These are phyloP conservation scores for Wallacemonas sp. DNA, from an alignment of 208 protist genomes.

Conservation along the genomic window DNA sequence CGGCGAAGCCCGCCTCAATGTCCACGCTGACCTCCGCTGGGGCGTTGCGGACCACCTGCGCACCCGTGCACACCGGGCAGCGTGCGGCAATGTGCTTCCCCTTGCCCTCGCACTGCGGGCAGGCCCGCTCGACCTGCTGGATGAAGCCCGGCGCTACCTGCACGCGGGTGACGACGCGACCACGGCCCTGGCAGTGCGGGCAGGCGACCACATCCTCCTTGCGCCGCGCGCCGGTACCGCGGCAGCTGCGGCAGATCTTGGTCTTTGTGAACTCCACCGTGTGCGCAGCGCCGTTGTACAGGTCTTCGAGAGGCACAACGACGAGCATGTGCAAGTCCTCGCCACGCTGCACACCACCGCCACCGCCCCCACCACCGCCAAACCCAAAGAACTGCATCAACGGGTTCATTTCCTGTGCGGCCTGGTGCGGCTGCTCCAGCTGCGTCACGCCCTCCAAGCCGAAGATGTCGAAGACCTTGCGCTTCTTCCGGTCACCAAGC, in stretches of 20 bases:
- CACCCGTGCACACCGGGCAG: conserved; percentile 63
- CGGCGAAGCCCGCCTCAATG: conserved; percentile 49
- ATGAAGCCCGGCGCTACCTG: conserved; percentile 51
- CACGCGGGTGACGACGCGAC: conserved; percentile 33
- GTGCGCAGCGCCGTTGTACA: conserved; percentile 91
- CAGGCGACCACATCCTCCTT: conserved; percentile 36
- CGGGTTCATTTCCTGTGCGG: conserved; percentile 28
- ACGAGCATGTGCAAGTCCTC: conserved; percentile 73
- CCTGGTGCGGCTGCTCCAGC: conserved; percentile 40
- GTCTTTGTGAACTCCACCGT: conserved; percentile 78
- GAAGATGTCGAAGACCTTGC: conserved; percentile 79
- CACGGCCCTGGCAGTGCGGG: conserved; percentile 40
- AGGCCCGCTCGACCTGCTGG: conserved; percentile 53
- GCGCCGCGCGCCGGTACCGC: conserved; percentile 41
- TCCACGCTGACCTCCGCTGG: conserved; percentile 43
- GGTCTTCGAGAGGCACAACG: conserved; percentile 87
- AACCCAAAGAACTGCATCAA: conserved; percentile 43
- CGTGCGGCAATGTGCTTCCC: conserved; percentile 57
- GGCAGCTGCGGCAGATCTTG: conserved; percentile 74
- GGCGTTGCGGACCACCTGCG: conserved; percentile 38
- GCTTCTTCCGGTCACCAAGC: conserved; percentile 59
- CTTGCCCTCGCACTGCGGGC: conserved; percentile 73
- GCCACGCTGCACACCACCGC: conserved; percentile 43
- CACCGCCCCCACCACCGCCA: conserved; percentile 23
- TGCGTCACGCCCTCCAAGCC: conserved; percentile 63